Percentiles rank a stretch among this genome's conserved stretches.
These are phyloP conservation scores for Penicillium canariense DNA, from an alignment of 495 filamentous ascomycete species.

Conservation along the genomic window DNA sequence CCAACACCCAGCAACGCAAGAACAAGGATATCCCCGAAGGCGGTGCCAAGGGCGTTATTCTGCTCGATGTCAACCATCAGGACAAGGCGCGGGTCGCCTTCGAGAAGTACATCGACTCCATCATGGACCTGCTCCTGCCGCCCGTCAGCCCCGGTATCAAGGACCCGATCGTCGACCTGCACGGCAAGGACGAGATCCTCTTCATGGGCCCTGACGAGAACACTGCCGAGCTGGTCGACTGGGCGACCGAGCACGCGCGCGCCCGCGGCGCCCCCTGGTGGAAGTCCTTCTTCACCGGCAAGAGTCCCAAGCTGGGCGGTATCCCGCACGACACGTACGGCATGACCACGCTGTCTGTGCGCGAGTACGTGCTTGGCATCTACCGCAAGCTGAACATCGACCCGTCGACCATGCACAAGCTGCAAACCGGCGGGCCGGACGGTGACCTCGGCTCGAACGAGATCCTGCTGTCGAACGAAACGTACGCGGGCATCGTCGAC, in stretches of 20 bases:
- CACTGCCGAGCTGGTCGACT: constrained; percentile 93
- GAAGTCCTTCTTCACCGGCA: constrained; percentile 99
- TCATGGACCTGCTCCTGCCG: constrained; percentile 88
- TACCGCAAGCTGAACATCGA: constrained; percentile 93
- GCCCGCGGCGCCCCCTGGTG: constrained; percentile 91
- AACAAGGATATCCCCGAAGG: constrained; percentile 99
- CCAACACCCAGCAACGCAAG: constrained; percentile 98
- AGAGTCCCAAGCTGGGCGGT: constrained; percentile 91
- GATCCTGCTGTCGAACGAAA: constrained; percentile 92
- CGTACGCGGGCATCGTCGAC: constrained; percentile 89
- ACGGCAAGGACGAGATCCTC: constrained; percentile 91
- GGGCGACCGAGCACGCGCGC: constrained; percentile 94
- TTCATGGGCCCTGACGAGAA: constrained; percentile 99
- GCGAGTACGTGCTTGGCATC: constrained; percentile 92
- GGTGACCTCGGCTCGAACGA: constrained; percentile 97
- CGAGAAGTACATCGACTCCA: constrained; percentile 99
- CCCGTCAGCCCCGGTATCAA: constrained; percentile 95
- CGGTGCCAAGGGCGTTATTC: constrained; percentile 95
- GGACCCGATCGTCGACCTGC: constrained; percentile 93
- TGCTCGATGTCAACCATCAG: constrained; percentile 90
- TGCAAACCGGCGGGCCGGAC: constrained; percentile 97
- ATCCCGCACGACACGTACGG: constrained; percentile 96
- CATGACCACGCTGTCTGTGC: constrained; percentile 96
- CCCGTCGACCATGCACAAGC: constrained; percentile 75
- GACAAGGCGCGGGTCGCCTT: constrained; percentile 89